Base-by-base conservation (phyloP, 1,284 basidiomycete genomes). In the Microstroma glucosiphilum region DNA sequence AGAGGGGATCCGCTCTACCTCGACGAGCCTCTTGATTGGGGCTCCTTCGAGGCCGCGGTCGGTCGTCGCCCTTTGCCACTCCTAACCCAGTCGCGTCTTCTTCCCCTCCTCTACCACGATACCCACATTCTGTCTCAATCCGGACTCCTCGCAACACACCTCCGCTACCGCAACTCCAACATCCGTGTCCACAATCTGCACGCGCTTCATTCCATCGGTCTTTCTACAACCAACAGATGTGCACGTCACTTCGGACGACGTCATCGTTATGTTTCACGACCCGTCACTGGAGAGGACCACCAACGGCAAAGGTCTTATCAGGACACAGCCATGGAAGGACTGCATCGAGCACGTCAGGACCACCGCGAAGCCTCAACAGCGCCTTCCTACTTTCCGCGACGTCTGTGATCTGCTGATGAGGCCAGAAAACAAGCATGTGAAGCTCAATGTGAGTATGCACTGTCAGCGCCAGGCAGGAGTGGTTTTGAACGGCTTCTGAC, bases 241-340 rank as follows among this genome's bases (percentile, higher is more conserved):
- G 70, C 94, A 97, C 81, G 89, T 96, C 77, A 93, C 93, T 58
- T 81, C 85, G 69, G 94, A 97, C 82, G 84, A 88, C 73, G 86
- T 91, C 57, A 89, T 97, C 56, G 81, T 97, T 66, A 92, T 97
- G 90, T 96, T 94, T 81, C 92, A 96, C 80, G 93, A 97, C 80
- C 89, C 91, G 12, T 86, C 75, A 56, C 57, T 85, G 11, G 82
- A 82, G 58, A 79, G 85, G 21, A 86, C 84, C 19, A 86, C 85
- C 40, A 78, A 84, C 69, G 83, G 84, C 23, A 79, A 79, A 13
- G 85, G 84, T 26, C 74, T 81, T 23, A 83, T 85, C 66, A 78
- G 82, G 51, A 77, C 82, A 55, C 81, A 81, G 64, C 76, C 79
- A 6, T 85, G 84, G 63, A 80, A 82, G 58, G 83, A 85, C 42